phyloP scores from a whole-genome alignment of 2,329 filamentous ascomycete genomes.

The Beauveria pseudobassiana region DNA sequence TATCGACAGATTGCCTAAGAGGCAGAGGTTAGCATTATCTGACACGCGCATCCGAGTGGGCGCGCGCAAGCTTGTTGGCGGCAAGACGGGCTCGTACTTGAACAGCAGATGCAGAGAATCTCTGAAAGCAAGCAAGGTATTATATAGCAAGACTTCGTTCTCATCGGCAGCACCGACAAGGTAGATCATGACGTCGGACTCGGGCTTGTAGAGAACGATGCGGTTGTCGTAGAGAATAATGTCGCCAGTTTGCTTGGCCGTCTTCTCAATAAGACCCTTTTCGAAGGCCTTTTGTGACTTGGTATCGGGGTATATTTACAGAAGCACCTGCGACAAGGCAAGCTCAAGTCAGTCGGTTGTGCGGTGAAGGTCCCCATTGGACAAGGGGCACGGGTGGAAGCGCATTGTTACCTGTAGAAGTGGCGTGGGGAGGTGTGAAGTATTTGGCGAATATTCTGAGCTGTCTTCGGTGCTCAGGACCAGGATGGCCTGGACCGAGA shows the following conservation, averaged over 20 bases:
- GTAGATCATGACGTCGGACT: constrained; percentile 94
- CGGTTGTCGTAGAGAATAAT: constrained; percentile 97
- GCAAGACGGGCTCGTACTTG: constrained; percentile 53
- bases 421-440: constrained; percentile 59
- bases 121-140: constrained; percentile 81
- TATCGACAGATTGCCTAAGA: constrained; percentile 83
- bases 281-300: constrained; percentile 97
- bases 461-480: constrained; percentile 81
- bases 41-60: not conserved
- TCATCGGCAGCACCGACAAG: constrained; percentile 86
- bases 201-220: constrained; percentile 95
- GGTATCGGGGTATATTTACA: constrained; percentile 71
- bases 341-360: constrained; percentile 5
- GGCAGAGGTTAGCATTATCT: constrained; percentile 8
- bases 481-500: constrained; percentile 69
- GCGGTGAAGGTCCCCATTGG: constrained; percentile 15
- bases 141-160: constrained; percentile 96
- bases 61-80: not conserved
- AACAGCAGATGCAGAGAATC: constrained; percentile 87
- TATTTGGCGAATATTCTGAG: constrained; percentile 90
- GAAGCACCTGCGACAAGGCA: constrained; percentile 31
- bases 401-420: constrained; percentile 27
- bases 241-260: constrained; percentile 88
- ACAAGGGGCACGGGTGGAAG: constrained; percentile 14
- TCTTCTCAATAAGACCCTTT: constrained; percentile 92